Conservation (phyloP, 2,329 filamentous ascomycete species). For the Aspergillus sp. region DNA sequence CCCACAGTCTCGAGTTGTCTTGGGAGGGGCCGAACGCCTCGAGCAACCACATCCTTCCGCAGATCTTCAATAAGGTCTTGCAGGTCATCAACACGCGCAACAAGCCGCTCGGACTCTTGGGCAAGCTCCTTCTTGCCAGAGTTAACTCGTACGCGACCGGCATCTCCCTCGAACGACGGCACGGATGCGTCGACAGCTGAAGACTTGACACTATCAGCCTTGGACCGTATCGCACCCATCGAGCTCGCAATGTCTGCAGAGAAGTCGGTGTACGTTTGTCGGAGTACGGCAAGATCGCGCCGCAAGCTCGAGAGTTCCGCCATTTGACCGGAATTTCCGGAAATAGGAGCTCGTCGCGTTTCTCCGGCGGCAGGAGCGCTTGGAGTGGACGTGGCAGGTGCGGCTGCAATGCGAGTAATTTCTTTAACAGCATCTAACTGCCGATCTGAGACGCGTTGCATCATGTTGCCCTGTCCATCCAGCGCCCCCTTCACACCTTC, state of each 20-base stretch:
- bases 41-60: conserved; percentile 91
- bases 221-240: conserved; percentile 78
- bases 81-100: conserved; percentile 91
- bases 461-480: conserved; percentile 75
- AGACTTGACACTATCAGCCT: conserved; percentile 77
- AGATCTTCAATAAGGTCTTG: conserved; percentile 96
- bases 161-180: conserved; percentile 71
- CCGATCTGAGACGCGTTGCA: conserved; percentile 84
- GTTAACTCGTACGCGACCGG: conserved; percentile 82
- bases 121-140: conserved; percentile 83
- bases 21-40: conserved; percentile 86
- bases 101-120: conserved; percentile 83
- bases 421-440: conserved; percentile 89
- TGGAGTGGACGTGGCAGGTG: conserved; percentile 39
- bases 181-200: conserved; percentile 69
- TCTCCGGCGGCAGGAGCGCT: conserved; percentile 24
- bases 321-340: conserved; percentile 60
- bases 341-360: conserved; percentile 26
- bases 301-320: conserved; percentile 78
- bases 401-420: conserved; percentile 65
- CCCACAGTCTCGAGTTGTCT: conserved; percentile 85
- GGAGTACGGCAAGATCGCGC: conserved; percentile 84
- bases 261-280: conserved; percentile 91
- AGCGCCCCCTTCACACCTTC: conserved; percentile 81
- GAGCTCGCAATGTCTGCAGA: conserved; percentile 83